Evolutionary conservation across 106 monocot species (phyloP).

Genomic region (Platanthera guangdongensis): DNA sequence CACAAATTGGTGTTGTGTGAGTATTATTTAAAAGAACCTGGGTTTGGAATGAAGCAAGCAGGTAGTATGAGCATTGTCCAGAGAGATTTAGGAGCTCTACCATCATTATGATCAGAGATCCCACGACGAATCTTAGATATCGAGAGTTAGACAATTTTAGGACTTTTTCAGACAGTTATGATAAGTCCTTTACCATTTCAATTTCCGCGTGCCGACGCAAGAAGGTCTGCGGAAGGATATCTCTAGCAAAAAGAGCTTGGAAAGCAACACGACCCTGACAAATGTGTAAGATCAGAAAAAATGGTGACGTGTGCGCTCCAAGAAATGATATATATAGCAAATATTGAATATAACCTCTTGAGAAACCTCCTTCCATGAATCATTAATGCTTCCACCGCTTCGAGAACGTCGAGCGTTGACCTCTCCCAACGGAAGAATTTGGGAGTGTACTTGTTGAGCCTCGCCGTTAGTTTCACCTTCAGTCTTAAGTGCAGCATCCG

Average conservation of each 20-base stretch:
- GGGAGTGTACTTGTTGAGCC: conserved; percentile 6
- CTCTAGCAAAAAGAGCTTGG: conserved; percentile 68
- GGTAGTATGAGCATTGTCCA: too few relatives aligned
- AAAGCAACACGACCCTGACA: conserved; percentile 90
- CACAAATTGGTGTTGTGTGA: too few relatives aligned
- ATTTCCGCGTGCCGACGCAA: neutral
- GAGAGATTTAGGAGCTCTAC: too few relatives aligned
- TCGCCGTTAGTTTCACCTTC: conserved; percentile 22
- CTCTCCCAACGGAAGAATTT: conserved; percentile 28
- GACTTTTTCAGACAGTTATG: too few relatives aligned
- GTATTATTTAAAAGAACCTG: too few relatives aligned
- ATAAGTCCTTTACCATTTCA: neutral
- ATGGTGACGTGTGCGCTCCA: conserved; percentile 3
- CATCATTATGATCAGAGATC: too few relatives aligned
- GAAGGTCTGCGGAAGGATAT: conserved; percentile 19
- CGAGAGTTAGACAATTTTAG: too few relatives aligned
- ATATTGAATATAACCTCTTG: conserved; percentile 51
- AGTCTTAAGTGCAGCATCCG: conserved; percentile 18
- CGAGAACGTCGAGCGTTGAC: conserved; percentile 26
- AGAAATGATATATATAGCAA: neutral
- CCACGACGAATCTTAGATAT: too few relatives aligned
- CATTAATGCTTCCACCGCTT: conserved; percentile 31
- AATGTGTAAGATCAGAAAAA: conserved; percentile 31
- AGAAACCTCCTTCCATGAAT: conserved; percentile 86
- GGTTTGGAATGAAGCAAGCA: too few relatives aligned